Conservation (phyloP, 345 rosid species). For the Passiflora organensis region DNA sequence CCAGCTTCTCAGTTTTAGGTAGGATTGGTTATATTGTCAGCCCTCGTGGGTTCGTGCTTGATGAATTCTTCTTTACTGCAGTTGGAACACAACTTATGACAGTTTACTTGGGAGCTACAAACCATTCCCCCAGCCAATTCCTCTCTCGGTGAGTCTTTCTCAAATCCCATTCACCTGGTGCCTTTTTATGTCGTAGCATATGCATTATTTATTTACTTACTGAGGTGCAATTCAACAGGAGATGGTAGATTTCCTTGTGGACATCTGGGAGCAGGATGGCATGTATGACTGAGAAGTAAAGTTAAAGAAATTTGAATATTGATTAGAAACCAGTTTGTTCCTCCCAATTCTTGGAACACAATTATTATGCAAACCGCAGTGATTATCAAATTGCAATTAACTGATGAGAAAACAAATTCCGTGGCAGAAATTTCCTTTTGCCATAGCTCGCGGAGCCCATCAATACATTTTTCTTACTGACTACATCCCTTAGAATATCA, state of each 20-base stretch:
- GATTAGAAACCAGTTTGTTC: constrained; percentile 8
- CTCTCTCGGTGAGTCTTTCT: constrained; percentile 54
- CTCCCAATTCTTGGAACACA: constrained; percentile 5
- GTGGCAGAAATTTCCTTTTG: constrained; percentile 1
- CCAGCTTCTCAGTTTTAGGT: no score
- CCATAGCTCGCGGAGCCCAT: neutral
- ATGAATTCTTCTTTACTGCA: no score
- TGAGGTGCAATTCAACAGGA: constrained; percentile 49
- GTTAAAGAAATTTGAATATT: no score
- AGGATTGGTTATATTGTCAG: constrained; percentile 33
- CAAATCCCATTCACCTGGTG: no score
- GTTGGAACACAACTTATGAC: constrained; percentile 72
- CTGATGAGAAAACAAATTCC: neutral
- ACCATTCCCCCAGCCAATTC: constrained; percentile 69
- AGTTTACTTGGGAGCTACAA: constrained; percentile 79
- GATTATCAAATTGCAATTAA: neutral
- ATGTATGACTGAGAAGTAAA: constrained; percentile 54
- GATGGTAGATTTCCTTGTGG: constrained; percentile 92
- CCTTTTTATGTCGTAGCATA: neutral
- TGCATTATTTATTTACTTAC: neutral
- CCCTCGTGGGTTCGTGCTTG: no score
- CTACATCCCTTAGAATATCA: neutral
- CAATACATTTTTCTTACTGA: neutral
- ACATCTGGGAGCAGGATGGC: constrained; percentile 89
- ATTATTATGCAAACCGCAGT: constrained; percentile 1